Evolutionary conservation across 768 basidiomycete genomes (phyloP).

Genomic region (Amanita rubescens): DNA sequence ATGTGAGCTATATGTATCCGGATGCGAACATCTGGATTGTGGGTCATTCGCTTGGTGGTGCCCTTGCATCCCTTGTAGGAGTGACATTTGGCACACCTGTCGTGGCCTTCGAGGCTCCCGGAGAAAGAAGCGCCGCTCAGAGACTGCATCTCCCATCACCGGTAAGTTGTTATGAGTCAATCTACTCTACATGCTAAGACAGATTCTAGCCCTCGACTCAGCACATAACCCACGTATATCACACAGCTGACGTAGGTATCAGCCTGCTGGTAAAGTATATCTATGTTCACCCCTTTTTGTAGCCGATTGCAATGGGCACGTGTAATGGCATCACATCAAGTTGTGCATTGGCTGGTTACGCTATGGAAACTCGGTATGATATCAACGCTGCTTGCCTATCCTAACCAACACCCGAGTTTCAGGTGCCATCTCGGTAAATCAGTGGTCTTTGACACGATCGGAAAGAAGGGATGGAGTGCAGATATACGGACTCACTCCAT

Average conservation of each 20-base stretch:
- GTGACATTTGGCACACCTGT: constrained; percentile 90
- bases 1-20: constrained; percentile 87
- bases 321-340: constrained; percentile 63
- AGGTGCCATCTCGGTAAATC: constrained; percentile 87
- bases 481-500: constrained; percentile 68
- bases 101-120: constrained; percentile 85
- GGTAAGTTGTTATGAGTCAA: constrained; percentile 33
- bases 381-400: neutral
- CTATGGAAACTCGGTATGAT: constrained; percentile 59
- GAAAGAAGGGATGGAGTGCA: constrained; percentile 72
- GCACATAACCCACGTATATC: constrained; percentile 83
- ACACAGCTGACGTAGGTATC: constrained; percentile 69
- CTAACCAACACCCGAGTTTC: neutral
- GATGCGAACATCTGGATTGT: constrained; percentile 83
- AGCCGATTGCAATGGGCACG: constrained; percentile 80
- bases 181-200: neutral
- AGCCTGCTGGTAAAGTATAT: neutral
- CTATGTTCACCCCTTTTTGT: constrained; percentile 5
- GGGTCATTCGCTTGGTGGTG: constrained; percentile 80
- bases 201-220: constrained; percentile 51
- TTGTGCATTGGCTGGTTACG: constrained; percentile 63
- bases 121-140: constrained; percentile 59
- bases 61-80: constrained; percentile 77
- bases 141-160: constrained; percentile 86
- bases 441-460: constrained; percentile 81